These are phyloP conservation scores for Maudiozyma bulderi DNA, from an alignment of 805 yeast species.

Conservation along the genomic window DNA sequence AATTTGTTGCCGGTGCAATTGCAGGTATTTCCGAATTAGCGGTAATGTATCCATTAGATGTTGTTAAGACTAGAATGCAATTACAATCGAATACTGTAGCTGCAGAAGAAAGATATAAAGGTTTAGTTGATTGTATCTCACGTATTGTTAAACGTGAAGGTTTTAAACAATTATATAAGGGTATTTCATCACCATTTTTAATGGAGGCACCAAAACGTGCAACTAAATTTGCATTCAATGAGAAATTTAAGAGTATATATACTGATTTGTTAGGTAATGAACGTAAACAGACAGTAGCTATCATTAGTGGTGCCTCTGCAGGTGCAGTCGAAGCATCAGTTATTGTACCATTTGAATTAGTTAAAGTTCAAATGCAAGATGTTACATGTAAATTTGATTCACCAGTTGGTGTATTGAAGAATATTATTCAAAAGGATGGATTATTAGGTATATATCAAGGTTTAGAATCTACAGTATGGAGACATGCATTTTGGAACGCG, in stretches of 20 bases:
- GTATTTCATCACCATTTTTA: constrained; percentile 89
- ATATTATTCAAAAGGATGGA: constrained; percentile 70
- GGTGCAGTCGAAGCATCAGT: constrained; percentile 96
- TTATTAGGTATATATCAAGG: constrained; percentile 82
- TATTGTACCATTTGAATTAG: constrained; percentile 94
- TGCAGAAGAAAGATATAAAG: constrained; percentile 39
- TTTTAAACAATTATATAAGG: constrained; percentile 72
- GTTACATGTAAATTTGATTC: constrained; percentile 61
- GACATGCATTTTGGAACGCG: constrained; percentile 95
- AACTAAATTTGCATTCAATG: constrained; percentile 95
- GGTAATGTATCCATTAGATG: constrained; percentile 94
- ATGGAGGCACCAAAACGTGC: constrained; percentile 99
- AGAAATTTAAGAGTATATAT: constrained; percentile 88
- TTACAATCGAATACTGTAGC: constrained; percentile 15
- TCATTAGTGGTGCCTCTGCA: constrained; percentile 94
- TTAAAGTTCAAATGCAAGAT: constrained; percentile 92
- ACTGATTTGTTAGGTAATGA: constrained; percentile 57
- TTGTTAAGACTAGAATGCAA: constrained; percentile 64
- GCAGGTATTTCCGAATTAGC: constrained; percentile 96
- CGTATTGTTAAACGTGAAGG: constrained; percentile 88
- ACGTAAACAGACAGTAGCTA: constrained; percentile 74
- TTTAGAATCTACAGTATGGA: constrained; percentile 92
- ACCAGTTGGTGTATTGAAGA: constrained; percentile 69
- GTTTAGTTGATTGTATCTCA: constrained; percentile 73
- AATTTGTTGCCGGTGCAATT: constrained; percentile 83